Evolutionary conservation across 2,329 filamentous ascomycete species (phyloP).

Genomic region (Domatiomyces globalis): DNA sequence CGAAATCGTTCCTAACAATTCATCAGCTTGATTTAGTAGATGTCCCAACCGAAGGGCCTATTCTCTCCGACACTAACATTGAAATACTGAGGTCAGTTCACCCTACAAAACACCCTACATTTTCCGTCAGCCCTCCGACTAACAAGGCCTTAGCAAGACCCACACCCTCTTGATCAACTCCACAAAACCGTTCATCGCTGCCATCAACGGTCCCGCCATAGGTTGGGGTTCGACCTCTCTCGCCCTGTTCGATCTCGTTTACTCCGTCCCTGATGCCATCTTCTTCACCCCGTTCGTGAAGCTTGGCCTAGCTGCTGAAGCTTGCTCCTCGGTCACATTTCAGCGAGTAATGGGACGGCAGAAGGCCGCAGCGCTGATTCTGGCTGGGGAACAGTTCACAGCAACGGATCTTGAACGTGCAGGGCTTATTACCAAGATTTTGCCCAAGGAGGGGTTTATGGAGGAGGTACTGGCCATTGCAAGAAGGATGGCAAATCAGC

Average conservation of each 20-base stretch:
- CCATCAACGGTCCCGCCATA: constrained; percentile 79
- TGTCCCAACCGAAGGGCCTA: background rate
- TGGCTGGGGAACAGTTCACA: constrained; percentile 6
- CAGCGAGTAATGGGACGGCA: constrained; percentile 7
- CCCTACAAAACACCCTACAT: background rate
- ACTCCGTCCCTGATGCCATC: constrained; percentile 64
- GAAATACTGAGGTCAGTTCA: background rate
- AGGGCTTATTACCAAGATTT: constrained; percentile 9
- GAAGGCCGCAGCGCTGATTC: constrained; percentile 7
- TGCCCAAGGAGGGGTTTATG: constrained; percentile 4
- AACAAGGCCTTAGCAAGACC: background rate
- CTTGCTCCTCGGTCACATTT: constrained; percentile 46
- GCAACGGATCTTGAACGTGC: constrained; percentile 5
- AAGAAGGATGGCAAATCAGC: constrained; percentile 4
- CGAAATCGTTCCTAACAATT: background rate
- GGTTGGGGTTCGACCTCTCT: constrained; percentile 73
- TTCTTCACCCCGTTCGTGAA: constrained; percentile 82
- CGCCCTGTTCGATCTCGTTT: constrained; percentile 80
- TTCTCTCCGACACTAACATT: background rate
- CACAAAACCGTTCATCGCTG: constrained; percentile 80
- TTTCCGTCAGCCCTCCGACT: background rate
- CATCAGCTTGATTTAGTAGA: background rate
- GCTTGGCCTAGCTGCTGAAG: constrained; percentile 77
- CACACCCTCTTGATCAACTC: constrained; percentile 40
- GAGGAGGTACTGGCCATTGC: constrained; percentile 5